These are phyloP conservation scores for Massariosphaeria phaeospora DNA, from an alignment of 495 filamentous ascomycete genomes.

Conservation along the genomic window DNA sequence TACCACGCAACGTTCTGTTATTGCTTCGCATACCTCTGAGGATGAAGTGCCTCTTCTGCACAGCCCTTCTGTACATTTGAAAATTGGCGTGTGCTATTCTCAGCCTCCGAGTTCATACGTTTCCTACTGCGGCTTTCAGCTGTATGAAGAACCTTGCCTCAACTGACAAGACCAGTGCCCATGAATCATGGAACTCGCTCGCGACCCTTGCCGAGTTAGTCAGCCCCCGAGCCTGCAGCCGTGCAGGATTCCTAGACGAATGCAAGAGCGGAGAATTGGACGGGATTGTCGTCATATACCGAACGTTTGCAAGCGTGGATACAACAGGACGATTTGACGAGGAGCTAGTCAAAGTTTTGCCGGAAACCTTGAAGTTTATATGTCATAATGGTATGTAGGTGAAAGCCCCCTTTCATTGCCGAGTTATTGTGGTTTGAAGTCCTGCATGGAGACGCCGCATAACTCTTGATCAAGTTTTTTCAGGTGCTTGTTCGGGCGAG, in stretches of 20 bases:
- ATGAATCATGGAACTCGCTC: slow-evolving; percentile 49
- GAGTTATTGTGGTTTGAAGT: too few species aligned
- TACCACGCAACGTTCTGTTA: too few species aligned
- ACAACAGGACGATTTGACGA: slow-evolving; percentile 58
- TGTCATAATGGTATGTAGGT: slow-evolving; percentile 63
- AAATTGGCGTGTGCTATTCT: too few species aligned
- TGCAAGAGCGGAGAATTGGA: slow-evolving; percentile 63
- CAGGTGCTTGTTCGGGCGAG: too few species aligned
- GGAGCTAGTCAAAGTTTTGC: slow-evolving; percentile 54
- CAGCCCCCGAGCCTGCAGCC: slow-evolving; percentile 49
- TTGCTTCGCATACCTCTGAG: too few species aligned
- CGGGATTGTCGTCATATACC: slow-evolving; percentile 63
- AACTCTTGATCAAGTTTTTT: too few species aligned
- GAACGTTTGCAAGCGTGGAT: slow-evolving; percentile 64
- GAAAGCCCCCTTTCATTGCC: slow-evolving; percentile 1
- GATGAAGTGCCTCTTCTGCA: too few species aligned
- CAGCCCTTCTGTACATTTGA: background rate
- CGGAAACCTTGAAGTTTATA: slow-evolving; percentile 66
- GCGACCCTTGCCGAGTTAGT: slow-evolving; percentile 49
- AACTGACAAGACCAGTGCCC: slow-evolving; percentile 39
- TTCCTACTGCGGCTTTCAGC: background rate
- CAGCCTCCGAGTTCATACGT: too few species aligned
- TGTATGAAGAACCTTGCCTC: slow-evolving; percentile 6
- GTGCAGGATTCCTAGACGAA: slow-evolving; percentile 67
- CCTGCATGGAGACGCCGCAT: too few species aligned